A percentile compares a stretch with the other conserved stretches of the same genome.
Conservation (phyloP, 148 eudicot species). For the Rhododendron henanense region DNA sequence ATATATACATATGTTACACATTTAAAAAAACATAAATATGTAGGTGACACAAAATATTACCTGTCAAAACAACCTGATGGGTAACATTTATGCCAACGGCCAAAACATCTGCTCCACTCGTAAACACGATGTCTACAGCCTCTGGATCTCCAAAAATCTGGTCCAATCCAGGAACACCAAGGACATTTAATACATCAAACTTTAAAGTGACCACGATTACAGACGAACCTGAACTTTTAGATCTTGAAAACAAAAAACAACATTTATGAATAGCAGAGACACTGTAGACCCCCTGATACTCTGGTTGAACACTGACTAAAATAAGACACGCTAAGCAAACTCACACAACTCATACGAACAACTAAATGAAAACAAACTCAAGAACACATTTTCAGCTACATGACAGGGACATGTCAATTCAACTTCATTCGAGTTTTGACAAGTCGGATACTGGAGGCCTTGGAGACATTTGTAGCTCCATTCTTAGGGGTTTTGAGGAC, state of each 20-base stretch:
- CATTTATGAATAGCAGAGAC: neutral
- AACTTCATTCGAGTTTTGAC: neutral
- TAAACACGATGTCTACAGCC: conserved; percentile 91
- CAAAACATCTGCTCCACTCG: conserved; percentile 82
- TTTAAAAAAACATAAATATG: neutral
- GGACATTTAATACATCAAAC: neutral
- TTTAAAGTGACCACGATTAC: neutral
- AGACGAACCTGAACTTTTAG: neutral
- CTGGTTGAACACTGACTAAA: neutral
- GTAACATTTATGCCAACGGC: conserved; percentile 92
- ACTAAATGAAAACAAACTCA: neutral
- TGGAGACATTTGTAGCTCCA: neutral
- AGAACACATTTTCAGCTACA: neutral
- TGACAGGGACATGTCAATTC: neutral
- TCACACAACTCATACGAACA: neutral
- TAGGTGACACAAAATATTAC: conserved; percentile 22
- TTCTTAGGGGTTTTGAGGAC: neutral
- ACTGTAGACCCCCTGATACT: neutral
- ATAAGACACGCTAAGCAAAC: neutral
- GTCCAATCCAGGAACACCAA: conserved; percentile 16
- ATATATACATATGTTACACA: neutral
- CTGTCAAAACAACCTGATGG: conserved; percentile 81
- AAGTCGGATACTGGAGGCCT: neutral
- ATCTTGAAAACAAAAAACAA: neutral
- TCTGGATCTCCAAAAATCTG: conserved; percentile 98